A percentile compares a stretch with the other conserved stretches of the same genome.
phyloP scores from a whole-genome alignment of 352 stramenopile species.

The Globisporangium lucens region DNA sequence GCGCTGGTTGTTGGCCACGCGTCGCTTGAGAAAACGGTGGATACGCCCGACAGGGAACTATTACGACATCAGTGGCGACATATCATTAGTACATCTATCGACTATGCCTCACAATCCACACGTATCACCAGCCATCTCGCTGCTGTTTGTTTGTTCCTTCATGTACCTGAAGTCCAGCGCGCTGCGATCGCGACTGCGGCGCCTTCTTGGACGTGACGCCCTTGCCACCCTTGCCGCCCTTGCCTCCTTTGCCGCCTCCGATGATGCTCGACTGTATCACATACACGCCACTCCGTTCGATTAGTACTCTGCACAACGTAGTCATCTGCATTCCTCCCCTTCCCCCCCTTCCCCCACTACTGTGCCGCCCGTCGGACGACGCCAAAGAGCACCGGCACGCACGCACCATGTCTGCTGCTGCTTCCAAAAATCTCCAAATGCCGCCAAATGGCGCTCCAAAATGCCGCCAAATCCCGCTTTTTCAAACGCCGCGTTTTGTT shows the following conservation, averaged over 20 bases:
- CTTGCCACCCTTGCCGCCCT: constrained; percentile 99
- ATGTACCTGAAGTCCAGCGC: constrained; percentile 95
- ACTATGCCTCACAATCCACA: background rate
- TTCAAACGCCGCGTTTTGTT: background rate
- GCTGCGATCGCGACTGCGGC: constrained; percentile 97
- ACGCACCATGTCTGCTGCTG: constrained; percentile 7
- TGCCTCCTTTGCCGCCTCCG: constrained; percentile 95
- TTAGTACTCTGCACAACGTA: background rate
- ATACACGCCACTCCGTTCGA: background rate
- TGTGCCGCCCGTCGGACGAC: background rate
- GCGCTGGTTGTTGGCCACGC: constrained; percentile 97
- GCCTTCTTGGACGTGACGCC: constrained; percentile 98
- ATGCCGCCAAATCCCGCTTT: background rate
- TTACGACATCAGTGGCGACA: constrained; percentile 7
- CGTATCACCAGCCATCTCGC: background rate
- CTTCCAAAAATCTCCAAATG: background rate
- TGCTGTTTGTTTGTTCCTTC: background rate
- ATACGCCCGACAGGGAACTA: constrained; percentile 99
- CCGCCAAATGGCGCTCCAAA: background rate
- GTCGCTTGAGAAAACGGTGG: constrained; percentile 99
- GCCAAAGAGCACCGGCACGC: background rate
- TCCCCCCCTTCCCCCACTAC: background rate
- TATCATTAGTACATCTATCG: constrained; percentile 1
- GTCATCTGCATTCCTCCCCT: background rate
- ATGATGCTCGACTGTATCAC: constrained; percentile 62